Evolutionary conservation across 1,284 basidiomycete species (phyloP).

Genomic region (Rhodotorula sp.): DNA sequence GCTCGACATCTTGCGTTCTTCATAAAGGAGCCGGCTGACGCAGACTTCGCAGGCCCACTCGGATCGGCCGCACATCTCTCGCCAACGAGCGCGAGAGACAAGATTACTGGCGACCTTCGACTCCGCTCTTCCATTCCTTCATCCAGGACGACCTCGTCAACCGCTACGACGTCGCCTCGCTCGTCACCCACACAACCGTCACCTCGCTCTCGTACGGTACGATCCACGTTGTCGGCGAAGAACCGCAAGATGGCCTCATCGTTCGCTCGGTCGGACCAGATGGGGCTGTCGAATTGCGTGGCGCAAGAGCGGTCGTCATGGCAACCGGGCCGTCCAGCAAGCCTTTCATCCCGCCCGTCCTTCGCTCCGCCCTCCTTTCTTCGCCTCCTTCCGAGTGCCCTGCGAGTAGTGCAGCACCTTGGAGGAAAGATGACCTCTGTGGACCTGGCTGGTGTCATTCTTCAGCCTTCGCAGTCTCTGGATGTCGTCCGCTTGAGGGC

Average conservation of each 20-base stretch:
- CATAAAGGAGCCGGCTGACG: background rate
- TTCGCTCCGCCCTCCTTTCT: conserved; percentile 2
- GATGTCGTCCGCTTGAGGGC: conserved; percentile 33
- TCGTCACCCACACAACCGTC: conserved; percentile 33
- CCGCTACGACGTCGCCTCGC: conserved; percentile 38
- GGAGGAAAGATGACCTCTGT: conserved; percentile 9
- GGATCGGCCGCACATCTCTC: conserved; percentile 22
- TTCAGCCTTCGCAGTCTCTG: conserved; percentile 41
- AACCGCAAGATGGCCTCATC: conserved; percentile 19
- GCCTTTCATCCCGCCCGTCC: conserved; percentile 43
- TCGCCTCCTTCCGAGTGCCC: background rate
- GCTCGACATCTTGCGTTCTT: background rate
- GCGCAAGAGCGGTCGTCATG: conserved; percentile 40
- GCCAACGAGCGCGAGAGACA: conserved; percentile 50
- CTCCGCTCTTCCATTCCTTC: conserved; percentile 46
- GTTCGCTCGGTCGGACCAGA: conserved; percentile 14
- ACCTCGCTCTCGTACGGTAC: conserved; percentile 21
- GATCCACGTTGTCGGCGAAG: conserved; percentile 17
- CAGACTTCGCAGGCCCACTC: background rate
- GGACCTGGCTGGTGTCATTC: conserved; percentile 48
- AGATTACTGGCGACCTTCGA: conserved; percentile 47
- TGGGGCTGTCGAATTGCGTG: conserved; percentile 7
- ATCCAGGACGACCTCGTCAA: conserved; percentile 38
- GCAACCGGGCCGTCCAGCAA: conserved; percentile 46
- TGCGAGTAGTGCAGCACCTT: background rate